Evolutionary conservation across 495 filamentous ascomycete genomes (phyloP), one percentile per base, ranked within the genome.

Genomic region (Hypoxylon subgilvum): DNA sequence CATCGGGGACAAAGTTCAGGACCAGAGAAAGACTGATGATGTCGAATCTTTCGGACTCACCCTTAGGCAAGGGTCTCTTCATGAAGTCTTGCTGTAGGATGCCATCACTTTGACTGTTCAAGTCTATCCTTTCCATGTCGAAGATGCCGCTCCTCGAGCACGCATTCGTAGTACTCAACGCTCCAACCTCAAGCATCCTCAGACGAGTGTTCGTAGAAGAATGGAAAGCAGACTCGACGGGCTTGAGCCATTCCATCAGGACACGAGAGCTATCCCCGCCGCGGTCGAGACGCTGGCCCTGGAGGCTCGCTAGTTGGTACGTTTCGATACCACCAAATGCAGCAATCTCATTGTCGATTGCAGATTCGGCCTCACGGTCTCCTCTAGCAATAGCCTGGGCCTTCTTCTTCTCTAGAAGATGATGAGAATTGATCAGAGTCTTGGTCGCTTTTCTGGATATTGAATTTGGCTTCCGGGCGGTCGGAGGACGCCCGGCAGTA

Each of bases 11-110:
- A 68, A 89, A 99, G 72, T 99, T 99, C 16, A 99, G 79, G 6
- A 99, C 95, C 42, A 99, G 76, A 1, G 90, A 96, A n/a, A 99
- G 81, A 57, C 89, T 94, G 65, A 99, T 86, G 35, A 96, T 79
- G 68, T 99, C 88, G 67, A 97, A 97, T 22, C 73, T 74, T 35
- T 93, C 86, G 0, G 75, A 70, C 23, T 82, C 76, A 42, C 74
- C 64, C 6, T 43, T 47, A 0, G 93, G 93, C 13, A 94, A 72
- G 5, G 92, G 89, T 27, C 90, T 79, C 66, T 89, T 74, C 92
- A 99, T 97, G 65, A 99, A 97, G 72, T 99, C 90, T 67, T 97
- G 92, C 68, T 91, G 80, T 54, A 83, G 63, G 54, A 99, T 97
- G 1, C 84, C 85, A 0, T 86, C 78, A 45, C 86, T 85, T 60